Evolutionary conservation across 1,284 basidiomycete genomes (phyloP).

Genomic region (Butyriboletus regius): DNA sequence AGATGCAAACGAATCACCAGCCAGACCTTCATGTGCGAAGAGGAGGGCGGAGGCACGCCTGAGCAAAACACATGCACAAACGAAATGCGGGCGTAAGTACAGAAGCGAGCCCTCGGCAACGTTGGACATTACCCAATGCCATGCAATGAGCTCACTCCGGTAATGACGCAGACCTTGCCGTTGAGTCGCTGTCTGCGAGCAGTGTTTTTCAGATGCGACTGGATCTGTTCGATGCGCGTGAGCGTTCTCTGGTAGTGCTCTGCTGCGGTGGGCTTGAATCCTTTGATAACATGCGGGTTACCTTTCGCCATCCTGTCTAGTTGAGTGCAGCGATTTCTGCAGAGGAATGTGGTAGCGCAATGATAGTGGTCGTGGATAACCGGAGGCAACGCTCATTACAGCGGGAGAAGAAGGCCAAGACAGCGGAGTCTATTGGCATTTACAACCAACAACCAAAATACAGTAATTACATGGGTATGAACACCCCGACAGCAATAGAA

Average conservation of each 20-base stretch:
- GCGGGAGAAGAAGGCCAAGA: background rate
- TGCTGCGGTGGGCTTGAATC: conserved; percentile 25
- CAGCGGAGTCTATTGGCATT: conserved; percentile 11
- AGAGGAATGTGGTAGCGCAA: background rate
- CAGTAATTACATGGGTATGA: conserved; percentile 8
- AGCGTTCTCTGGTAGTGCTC: conserved; percentile 53
- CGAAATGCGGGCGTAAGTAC: conserved; percentile 11
- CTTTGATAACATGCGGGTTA: conserved; percentile 7
- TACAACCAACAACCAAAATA: conserved; percentile 7
- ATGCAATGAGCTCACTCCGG: conserved; percentile 75
- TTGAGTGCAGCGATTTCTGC: background rate
- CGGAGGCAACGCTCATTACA: background rate
- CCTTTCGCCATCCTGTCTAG: conserved; percentile 19
- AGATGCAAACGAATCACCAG: background rate
- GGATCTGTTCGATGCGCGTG: conserved; percentile 61
- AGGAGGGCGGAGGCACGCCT: conserved; percentile 70
- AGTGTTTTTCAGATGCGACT: conserved; percentile 56
- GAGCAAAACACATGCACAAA: conserved; percentile 7
- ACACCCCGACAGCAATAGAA: background rate
- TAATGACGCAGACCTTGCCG: conserved; percentile 84
- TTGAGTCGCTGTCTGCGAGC: conserved; percentile 56
- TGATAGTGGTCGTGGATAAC: background rate
- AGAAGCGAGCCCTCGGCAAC: conserved; percentile 3
- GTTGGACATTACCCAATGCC: conserved; percentile 65
- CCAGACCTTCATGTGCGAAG: conserved; percentile 74